Evolutionary conservation across 768 basidiomycete genomes (phyloP), one percentile per base, ranked within the genome.

Genomic region (Auricularia sp.): DNA sequence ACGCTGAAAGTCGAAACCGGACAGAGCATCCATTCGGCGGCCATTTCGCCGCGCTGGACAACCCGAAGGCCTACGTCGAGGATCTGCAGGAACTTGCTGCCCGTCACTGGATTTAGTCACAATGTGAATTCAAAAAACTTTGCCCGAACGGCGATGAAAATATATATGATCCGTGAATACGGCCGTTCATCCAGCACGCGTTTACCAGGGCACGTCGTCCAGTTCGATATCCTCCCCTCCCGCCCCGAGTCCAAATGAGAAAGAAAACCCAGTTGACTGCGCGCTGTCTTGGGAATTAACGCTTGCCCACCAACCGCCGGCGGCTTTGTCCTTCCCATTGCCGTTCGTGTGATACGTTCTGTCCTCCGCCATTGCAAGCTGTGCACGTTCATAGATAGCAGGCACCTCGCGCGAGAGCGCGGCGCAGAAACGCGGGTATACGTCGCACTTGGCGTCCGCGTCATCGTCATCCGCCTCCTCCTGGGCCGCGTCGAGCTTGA

Each of bases 21-120:
- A 6, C 47, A 51, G 47, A 18, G 6, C 47, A 51, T 21, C 18
- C 14, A 6, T 6, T 11, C 14, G 68, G 69, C 36, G 69, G 68
- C 53, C 70, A 67, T 65, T 70, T 70, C 51, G 64, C 69, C 8
- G 68, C 68, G 16, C 59, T 68, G 36, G 68, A 70, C 64, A 62
- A 61, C 51, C 66, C 66, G 29, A 33, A 64, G 18, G 68, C 36
- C 14, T 63, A 68, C 23, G 64, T 68, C 39, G 56, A 43, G 1
- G 68, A 70, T 58, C 18, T 70, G 12, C 61, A 63, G 29, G 66
- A 67, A 44, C 65, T 68, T 47, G 47, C 67, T 6, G 61, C 61
- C 12, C 36, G 21, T 11, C 47, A 68, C 61, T 69, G 68, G 68
- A 14, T 42, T 29, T 3, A 29, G 29, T 29, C 29, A 2, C 29